A percentile compares a stretch with the other conserved stretches of the same genome.
phyloP scores from a whole-genome alignment of 768 basidiomycete genomes.

The Suillus subluteus region DNA sequence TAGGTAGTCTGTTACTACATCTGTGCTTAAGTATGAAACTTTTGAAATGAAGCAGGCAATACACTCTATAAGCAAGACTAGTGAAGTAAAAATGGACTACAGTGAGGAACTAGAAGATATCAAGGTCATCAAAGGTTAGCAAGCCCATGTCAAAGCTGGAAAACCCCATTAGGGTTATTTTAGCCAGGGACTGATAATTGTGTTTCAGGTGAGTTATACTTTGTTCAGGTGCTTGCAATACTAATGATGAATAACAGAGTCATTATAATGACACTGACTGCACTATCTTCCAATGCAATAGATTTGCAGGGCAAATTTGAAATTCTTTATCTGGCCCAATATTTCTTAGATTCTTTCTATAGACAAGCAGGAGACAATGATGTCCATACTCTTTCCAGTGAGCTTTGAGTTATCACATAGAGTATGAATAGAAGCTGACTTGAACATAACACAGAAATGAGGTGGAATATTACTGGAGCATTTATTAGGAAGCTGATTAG shows the following conservation, averaged over 20 bases:
- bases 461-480: not conserved
- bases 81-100: not conserved
- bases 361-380: not conserved
- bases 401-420: not conserved
- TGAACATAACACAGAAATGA: not conserved
- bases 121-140: slow-evolving; percentile 16
- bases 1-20: not conserved
- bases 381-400: not conserved
- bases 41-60: not conserved
- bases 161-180: slow-evolving; percentile 17
- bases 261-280: slow-evolving; percentile 1
- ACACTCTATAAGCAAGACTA: not conserved
- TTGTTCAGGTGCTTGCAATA: not conserved
- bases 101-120: slow-evolving; percentile 7
- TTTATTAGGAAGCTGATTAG: not conserved
- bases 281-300: slow-evolving; percentile 7
- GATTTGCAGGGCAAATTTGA: not conserved
- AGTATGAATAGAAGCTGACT: not conserved
- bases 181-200: slow-evolving; percentile 18
- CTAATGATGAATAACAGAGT: not conserved
- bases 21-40: not conserved
- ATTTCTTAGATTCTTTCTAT: not conserved
- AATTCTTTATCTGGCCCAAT: not conserved
- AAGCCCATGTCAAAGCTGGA: slow-evolving; percentile 3
- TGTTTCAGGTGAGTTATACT: slow-evolving; percentile 13